These are phyloP conservation scores for Trichoderma sp. DNA, from an alignment of 2,329 filamentous ascomycete species.

Conservation along the genomic window DNA sequence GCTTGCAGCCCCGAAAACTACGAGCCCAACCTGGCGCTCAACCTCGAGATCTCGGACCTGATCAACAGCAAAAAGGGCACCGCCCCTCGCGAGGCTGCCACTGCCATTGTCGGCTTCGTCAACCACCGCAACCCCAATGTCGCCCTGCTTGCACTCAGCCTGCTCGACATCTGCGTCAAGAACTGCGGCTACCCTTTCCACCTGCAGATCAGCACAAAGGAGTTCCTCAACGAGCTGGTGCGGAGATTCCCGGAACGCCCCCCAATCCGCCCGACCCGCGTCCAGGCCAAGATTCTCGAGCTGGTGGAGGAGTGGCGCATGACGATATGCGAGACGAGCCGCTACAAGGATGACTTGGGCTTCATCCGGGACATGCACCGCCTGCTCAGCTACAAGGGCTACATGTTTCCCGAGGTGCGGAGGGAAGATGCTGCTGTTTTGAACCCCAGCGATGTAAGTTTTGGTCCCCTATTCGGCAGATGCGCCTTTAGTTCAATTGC, in stretches of 20 bases:
- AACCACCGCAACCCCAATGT: slow-evolving; percentile 98
- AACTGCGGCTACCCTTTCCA: slow-evolving; percentile 99
- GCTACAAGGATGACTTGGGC: slow-evolving; percentile 95
- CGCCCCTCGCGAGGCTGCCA: slow-evolving; percentile 89
- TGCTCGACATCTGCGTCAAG: slow-evolving; percentile 98
- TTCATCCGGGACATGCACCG: slow-evolving; percentile 98
- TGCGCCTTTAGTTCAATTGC: background rate
- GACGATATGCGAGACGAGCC: slow-evolving; percentile 96
- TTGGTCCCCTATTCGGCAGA: slow-evolving; percentile 1
- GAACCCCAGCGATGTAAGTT: slow-evolving; percentile 88
- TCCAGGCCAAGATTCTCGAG: slow-evolving; percentile 90
- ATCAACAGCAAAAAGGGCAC: slow-evolving; percentile 98
- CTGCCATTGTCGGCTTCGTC: slow-evolving; percentile 88
- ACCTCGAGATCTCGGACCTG: slow-evolving; percentile 93
- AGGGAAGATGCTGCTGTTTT: slow-evolving; percentile 93
- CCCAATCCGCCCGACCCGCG: slow-evolving; percentile 77
- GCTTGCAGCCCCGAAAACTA: slow-evolving; percentile 97
- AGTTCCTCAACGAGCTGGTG: slow-evolving; percentile 97
- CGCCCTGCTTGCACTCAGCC: slow-evolving; percentile 80
- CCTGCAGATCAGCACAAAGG: slow-evolving; percentile 96
- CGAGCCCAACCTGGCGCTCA: slow-evolving; percentile 93
- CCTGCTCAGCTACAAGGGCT: slow-evolving; percentile 92
- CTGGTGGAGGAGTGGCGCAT: slow-evolving; percentile 97
- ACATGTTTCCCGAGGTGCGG: slow-evolving; percentile 88
- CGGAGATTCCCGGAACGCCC: slow-evolving; percentile 93